Conservation (phyloP, 257 asterid genomes). For the Solanum ossicruentum region DNA sequence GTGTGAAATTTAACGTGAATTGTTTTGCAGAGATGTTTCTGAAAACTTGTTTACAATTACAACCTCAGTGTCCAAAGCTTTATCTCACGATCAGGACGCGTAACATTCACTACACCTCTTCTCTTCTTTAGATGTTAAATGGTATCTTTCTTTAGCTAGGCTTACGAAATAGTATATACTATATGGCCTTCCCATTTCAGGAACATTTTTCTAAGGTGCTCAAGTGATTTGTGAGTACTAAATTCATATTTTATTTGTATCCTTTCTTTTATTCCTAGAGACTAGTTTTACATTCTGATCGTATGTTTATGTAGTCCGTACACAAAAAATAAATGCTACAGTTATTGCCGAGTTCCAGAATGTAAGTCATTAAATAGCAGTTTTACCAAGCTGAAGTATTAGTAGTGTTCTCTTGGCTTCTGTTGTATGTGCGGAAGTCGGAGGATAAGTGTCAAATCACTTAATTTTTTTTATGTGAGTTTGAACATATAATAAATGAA, state of each 20-base stretch:
- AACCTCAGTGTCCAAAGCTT: background rate
- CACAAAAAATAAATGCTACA: background rate
- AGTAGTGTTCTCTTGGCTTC: background rate
- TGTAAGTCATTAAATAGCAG: background rate
- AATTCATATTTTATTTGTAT: background rate
- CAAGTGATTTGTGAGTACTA: background rate
- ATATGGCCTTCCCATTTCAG: background rate
- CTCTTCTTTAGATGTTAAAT: background rate
- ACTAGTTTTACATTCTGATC: background rate
- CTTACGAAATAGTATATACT: background rate
- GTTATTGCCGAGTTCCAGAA: background rate
- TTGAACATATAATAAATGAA: background rate
- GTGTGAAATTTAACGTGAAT: background rate
- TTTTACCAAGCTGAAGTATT: background rate
- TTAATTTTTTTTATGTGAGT: background rate
- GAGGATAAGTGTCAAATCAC: background rate
- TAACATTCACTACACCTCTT: background rate
- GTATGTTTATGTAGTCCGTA: background rate
- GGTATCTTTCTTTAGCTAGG: background rate
- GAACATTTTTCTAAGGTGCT: slow-evolving; percentile 5
- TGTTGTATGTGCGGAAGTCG: background rate
- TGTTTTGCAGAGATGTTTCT: slow-evolving; percentile 11
- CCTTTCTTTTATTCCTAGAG: background rate
- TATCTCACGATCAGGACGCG: background rate
- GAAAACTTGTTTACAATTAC: background rate